These are phyloP conservation scores for Botrytis tulipae DNA, from an alignment of 2,329 filamentous ascomycete species.

Conservation along the genomic window DNA sequence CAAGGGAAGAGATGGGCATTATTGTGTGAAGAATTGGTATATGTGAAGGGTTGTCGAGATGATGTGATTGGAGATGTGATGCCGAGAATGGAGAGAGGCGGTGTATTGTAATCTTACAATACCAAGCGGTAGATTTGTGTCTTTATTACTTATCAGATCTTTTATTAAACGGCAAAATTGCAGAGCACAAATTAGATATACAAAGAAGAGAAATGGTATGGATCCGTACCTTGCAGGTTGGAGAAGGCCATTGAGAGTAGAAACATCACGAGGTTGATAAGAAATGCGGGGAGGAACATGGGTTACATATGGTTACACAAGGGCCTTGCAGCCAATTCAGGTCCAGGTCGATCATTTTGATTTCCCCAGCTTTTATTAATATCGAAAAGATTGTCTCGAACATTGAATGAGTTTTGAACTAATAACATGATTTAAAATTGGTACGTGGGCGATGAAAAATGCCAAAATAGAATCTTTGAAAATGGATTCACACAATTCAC, in stretches of 20 bases:
- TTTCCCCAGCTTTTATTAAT: background rate
- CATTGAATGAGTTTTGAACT: background rate
- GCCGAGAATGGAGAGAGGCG: background rate
- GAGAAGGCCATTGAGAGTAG: background rate
- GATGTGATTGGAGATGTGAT: background rate
- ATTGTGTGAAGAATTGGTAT: background rate
- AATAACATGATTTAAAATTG: background rate
- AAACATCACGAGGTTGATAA: slow-evolving; percentile 17
- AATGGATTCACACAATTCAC: background rate
- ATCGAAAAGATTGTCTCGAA: background rate
- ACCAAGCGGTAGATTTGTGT: background rate
- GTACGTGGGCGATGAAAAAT: no score
- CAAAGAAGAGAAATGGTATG: background rate
- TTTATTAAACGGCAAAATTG: background rate
- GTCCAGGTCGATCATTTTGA: background rate
- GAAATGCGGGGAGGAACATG: slow-evolving; percentile 15
- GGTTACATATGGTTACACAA: background rate
- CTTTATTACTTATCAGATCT: background rate
- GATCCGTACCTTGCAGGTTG: background rate
- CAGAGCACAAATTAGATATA: background rate
- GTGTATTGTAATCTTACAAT: slow-evolving; percentile 4
- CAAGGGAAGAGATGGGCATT: slow-evolving; percentile 17
- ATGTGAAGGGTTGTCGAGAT: background rate
- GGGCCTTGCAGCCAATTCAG: background rate
- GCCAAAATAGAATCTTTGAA: background rate